A percentile compares a stretch with the other conserved stretches of the same genome.
Evolutionary conservation across 2,329 filamentous ascomycete genomes (phyloP).

Genomic region (Myriosclerotinia duriaeana): DNA sequence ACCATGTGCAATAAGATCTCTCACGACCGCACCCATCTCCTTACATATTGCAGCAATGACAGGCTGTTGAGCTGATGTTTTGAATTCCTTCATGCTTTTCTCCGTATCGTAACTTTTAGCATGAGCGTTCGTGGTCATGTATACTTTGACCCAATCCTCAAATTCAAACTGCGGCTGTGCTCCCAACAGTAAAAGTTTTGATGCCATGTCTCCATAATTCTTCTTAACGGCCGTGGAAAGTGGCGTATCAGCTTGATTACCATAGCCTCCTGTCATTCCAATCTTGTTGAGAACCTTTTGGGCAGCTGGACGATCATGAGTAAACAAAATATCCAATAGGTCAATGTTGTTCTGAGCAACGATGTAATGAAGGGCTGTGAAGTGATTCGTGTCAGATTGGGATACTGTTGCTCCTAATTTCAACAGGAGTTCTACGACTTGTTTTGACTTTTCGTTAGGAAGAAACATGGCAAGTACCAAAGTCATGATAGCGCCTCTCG

Average conservation of each 20-base stretch:
- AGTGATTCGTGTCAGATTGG: constrained; percentile 65
- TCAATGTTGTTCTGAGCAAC: constrained; percentile 52
- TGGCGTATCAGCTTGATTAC: constrained; percentile 48
- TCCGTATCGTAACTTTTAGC: constrained; percentile 46
- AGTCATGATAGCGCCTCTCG: constrained; percentile 63
- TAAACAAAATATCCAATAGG: constrained; percentile 51
- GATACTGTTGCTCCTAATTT: constrained; percentile 69
- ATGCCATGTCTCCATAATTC: constrained; percentile 53
- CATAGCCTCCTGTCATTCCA: constrained; percentile 45
- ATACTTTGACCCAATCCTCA: constrained; percentile 61
- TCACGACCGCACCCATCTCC: constrained; percentile 49
- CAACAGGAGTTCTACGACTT: constrained; percentile 65
- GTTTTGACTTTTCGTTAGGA: constrained; percentile 59
- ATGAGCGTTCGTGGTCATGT: constrained; percentile 46
- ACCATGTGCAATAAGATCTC: constrained; percentile 59
- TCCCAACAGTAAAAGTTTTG: constrained; percentile 63
- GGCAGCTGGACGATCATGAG: constrained; percentile 59
- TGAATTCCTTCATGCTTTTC: constrained; percentile 51
- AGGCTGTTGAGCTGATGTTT: constrained; percentile 57
- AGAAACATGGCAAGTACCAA: constrained; percentile 67
- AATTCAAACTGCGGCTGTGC: constrained; percentile 61
- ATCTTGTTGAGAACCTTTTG: constrained; percentile 68
- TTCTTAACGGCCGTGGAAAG: constrained; percentile 59
- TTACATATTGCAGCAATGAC: constrained; percentile 59
- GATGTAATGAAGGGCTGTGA: constrained; percentile 66